Conservation (phyloP, 208 protist species). For the Crithidia acanthocephali region DNA sequence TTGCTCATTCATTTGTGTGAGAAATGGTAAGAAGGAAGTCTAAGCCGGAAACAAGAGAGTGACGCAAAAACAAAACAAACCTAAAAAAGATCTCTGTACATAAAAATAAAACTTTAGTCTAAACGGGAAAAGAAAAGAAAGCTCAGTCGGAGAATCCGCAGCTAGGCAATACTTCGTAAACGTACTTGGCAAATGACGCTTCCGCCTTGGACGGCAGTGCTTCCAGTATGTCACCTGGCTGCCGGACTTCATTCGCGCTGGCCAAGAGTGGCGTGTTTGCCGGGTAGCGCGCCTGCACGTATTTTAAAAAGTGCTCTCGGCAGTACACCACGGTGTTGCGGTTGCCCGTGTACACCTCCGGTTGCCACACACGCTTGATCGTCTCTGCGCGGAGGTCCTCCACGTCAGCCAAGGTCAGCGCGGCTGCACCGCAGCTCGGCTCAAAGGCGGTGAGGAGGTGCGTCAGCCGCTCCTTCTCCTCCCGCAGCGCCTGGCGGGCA, state of each 20-base stretch:
- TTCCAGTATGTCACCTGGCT: conserved; percentile 47
- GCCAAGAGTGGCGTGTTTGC: neutral
- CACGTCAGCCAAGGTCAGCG: conserved; percentile 55
- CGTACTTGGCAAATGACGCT: conserved; percentile 61
- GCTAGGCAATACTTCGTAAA: conserved; percentile 41
- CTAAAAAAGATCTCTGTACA: no score
- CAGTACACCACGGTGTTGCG: neutral
- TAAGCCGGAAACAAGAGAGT: no score
- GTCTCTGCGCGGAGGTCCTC: conserved; percentile 49
- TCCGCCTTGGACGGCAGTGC: conserved; percentile 71
- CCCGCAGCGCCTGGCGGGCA: conserved; percentile 50
- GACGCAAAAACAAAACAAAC: no score
- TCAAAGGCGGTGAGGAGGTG: conserved; percentile 43
- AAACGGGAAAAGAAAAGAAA: conserved; percentile 16
- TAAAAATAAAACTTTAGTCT: no score
- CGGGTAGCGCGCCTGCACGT: conserved; percentile 23
- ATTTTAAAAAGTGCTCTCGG: conserved; percentile 27
- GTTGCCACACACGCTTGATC: conserved; percentile 32
- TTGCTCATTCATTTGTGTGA: no score
- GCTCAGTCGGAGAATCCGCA: neutral
- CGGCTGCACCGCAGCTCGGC: conserved; percentile 47
- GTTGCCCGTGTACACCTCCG: neutral
- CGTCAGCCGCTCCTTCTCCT: conserved; percentile 40
- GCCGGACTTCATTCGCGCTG: neutral
- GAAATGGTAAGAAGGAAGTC: no score